phyloP scores from a whole-genome alignment of 768 basidiomycete species.

The Serendipita vermifera region DNA sequence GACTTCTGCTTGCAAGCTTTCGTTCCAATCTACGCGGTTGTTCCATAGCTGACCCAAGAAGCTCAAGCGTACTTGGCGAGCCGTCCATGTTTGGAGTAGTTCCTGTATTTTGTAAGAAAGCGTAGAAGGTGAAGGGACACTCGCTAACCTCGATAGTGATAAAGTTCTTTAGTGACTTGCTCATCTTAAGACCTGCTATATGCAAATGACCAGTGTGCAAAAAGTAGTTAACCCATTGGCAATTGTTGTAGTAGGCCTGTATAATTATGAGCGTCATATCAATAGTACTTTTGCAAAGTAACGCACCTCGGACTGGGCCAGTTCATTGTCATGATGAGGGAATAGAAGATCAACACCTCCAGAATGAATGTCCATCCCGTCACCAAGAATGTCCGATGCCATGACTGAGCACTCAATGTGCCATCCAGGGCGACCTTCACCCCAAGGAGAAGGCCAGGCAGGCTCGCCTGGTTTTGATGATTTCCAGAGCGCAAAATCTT shows the following conservation, averaged over 20 bases:
- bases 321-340: conserved; percentile 98
- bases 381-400: conserved; percentile 82
- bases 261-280: not conserved
- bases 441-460: conserved; percentile 94
- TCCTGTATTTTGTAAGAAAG: conserved; percentile 39
- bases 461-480: conserved; percentile 93
- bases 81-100: conserved; percentile 65
- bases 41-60: conserved; percentile 91
- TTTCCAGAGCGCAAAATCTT: conserved; percentile 99
- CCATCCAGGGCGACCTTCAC: conserved; percentile 92
- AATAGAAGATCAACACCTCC: conserved; percentile 97
- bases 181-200: conserved; percentile 98
- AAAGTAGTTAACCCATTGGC: conserved; percentile 97
- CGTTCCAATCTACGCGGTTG: conserved; percentile 86
- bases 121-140: conserved; percentile 9
- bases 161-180: conserved; percentile 97
- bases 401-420: conserved; percentile 99
- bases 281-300: conserved; percentile 11
- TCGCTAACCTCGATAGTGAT: conserved; percentile 80
- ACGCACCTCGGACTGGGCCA: conserved; percentile 84
- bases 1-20: conserved; percentile 74
- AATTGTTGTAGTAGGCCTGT: conserved; percentile 86
- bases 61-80: conserved; percentile 80
- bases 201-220: conserved; percentile 96
- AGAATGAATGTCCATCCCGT: conserved; percentile 93